Conservation (phyloP, 805 yeast species). For the Zygosaccharomyces kombuchaensis region DNA sequence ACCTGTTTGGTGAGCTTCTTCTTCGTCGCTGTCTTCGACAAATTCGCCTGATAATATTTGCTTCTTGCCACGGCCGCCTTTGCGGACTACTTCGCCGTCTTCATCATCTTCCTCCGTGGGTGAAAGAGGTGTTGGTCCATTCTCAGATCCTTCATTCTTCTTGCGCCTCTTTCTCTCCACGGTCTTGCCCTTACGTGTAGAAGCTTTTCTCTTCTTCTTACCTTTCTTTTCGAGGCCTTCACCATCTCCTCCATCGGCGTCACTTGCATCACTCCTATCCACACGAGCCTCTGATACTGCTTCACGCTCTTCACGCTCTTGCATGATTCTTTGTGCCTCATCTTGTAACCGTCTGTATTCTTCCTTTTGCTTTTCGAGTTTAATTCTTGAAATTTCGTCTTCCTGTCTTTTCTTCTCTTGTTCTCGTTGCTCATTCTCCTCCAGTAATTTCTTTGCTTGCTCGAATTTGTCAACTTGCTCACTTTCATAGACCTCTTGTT, state of each 20-base stretch:
- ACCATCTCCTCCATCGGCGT: slow-evolving; percentile 33
- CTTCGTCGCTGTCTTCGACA: slow-evolving; percentile 42
- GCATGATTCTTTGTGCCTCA: slow-evolving; percentile 54
- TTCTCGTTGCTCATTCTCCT: slow-evolving; percentile 50
- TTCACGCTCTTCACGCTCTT: slow-evolving; percentile 46
- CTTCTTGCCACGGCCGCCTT: slow-evolving; percentile 26
- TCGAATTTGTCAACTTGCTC: slow-evolving; percentile 56
- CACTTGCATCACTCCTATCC: slow-evolving; percentile 36
- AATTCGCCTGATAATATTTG: slow-evolving; percentile 37
- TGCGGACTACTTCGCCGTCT: slow-evolving; percentile 22
- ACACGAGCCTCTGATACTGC: slow-evolving; percentile 41
- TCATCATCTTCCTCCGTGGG: slow-evolving; percentile 31
- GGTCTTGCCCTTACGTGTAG: slow-evolving; percentile 38
- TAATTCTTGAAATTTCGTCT: slow-evolving; percentile 45
- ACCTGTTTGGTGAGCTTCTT: slow-evolving; percentile 20
- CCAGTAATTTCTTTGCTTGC: slow-evolving; percentile 65
- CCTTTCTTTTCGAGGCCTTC: slow-evolving; percentile 29
- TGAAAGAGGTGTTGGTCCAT: slow-evolving; percentile 14
- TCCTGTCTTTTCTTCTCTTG: slow-evolving; percentile 45
- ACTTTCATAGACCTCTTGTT: slow-evolving; percentile 64
- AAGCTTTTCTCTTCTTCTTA: slow-evolving; percentile 22
- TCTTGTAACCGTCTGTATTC: slow-evolving; percentile 50
- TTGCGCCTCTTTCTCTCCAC: slow-evolving; percentile 23
- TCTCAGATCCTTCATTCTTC: slow-evolving; percentile 18
- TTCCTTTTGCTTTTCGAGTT: slow-evolving; percentile 46